These are phyloP conservation scores for Magnaporthales sp. DNA, from an alignment of 2,329 filamentous ascomycete species.

Conservation along the genomic window DNA sequence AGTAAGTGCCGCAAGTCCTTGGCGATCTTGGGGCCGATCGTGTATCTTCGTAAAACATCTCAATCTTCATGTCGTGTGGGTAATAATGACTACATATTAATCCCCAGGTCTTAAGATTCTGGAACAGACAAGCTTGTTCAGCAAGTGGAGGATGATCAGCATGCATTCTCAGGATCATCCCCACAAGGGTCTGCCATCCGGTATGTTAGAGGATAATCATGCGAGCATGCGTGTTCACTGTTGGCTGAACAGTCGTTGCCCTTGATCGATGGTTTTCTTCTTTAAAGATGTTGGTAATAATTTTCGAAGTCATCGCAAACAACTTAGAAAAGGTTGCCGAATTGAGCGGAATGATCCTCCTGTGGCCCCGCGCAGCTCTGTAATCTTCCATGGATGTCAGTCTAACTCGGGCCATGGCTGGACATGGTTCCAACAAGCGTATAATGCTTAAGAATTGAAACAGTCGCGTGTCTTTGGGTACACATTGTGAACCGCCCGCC, in stretches of 20 bases:
- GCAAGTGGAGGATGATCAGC: not conserved
- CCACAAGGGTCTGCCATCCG: not conserved
- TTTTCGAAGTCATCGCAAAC: not conserved
- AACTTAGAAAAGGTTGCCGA: not conserved
- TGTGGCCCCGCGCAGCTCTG: no score
- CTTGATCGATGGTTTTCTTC: not conserved
- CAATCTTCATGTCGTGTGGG: not conserved
- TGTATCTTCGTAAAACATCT: not conserved
- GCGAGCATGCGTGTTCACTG: not conserved
- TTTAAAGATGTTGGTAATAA: not conserved
- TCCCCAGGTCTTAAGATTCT: not conserved
- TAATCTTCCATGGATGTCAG: no score
- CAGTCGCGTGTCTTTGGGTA: no score
- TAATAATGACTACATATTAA: not conserved
- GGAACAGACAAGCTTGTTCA: no score
- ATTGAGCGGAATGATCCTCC: not conserved
- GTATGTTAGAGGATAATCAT: not conserved
- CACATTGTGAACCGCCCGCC: no score
- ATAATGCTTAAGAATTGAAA: no score
- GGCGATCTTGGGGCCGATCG: not conserved
- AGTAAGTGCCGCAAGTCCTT: not conserved
- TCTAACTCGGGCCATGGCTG: no score
- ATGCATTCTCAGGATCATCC: not conserved
- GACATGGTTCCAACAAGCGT: no score
- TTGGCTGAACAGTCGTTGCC: not conserved